Conservation (phyloP, 179 eudicot genomes). For the Pouteria campechiana region DNA sequence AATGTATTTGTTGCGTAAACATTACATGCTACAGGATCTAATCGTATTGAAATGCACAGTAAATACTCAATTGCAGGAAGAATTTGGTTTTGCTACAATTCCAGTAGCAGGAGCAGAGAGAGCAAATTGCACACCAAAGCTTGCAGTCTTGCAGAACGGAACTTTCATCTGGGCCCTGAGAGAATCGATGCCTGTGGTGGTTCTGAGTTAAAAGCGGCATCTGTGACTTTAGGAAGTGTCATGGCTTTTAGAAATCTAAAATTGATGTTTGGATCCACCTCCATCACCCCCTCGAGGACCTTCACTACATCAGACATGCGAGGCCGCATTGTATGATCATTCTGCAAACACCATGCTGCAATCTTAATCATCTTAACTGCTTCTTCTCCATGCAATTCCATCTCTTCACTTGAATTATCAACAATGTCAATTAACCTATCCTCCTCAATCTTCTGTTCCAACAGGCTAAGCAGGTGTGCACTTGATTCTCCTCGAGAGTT, state of each 20-base stretch:
- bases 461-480: slow-evolving; percentile 5
- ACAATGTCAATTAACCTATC: slow-evolving; percentile 6
- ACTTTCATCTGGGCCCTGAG: no score
- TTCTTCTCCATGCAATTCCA: neutral
- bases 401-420: slow-evolving; percentile 5
- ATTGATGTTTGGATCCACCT: slow-evolving; percentile 2
- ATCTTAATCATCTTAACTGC: slow-evolving; percentile 8
- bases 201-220: no score
- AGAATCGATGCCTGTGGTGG: no score
- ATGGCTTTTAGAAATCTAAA: slow-evolving; percentile 1
- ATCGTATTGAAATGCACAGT: no score
- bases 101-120: no score
- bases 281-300: slow-evolving; percentile 15
- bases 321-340: slow-evolving; percentile 11
- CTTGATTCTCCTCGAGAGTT: neutral
- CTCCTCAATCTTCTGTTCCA: slow-evolving; percentile 10
- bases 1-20: no score
- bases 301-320: slow-evolving; percentile 9
- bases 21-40: no score
- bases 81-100: no score
- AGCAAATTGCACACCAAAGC: no score
- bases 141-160: no score
- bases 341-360: slow-evolving; percentile 17
- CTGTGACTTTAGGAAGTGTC: no score
- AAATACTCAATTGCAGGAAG: no score